phyloP scores from a whole-genome alignment of 768 basidiomycete genomes.

The Leccinum olivaceopallidum region DNA sequence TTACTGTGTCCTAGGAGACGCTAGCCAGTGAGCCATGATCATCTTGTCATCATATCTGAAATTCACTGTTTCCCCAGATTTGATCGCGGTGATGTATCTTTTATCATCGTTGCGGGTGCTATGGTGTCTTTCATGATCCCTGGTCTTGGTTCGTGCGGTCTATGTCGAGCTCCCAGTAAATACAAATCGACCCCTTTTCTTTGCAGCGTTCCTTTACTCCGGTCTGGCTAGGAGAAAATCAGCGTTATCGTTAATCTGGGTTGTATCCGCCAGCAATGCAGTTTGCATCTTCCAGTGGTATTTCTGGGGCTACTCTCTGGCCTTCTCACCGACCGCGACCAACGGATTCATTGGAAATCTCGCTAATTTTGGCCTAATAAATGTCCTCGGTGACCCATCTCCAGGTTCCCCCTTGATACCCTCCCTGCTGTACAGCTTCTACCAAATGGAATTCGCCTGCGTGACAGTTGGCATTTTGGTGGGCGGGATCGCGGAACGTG shows the following conservation, averaged over 20 bases:
- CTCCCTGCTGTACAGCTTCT: slow-evolving; percentile 80
- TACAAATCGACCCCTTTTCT: not conserved
- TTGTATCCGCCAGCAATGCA: slow-evolving; percentile 69
- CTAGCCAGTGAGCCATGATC: slow-evolving; percentile 28
- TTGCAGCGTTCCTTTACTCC: slow-evolving; percentile 68
- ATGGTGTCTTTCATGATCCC: slow-evolving; percentile 81
- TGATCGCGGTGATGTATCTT: slow-evolving; percentile 70
- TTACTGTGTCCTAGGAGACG: slow-evolving; percentile 20
- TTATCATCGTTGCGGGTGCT: slow-evolving; percentile 65
- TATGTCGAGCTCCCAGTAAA: not conserved
- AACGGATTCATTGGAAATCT: slow-evolving; percentile 83
- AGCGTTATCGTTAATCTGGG: slow-evolving; percentile 73
- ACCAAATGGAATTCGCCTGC: slow-evolving; percentile 85
- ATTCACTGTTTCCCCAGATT: slow-evolving; percentile 43
- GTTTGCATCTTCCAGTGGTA: slow-evolving; percentile 82
- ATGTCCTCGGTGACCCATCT: slow-evolving; percentile 70
- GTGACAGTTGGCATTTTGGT: slow-evolving; percentile 77
- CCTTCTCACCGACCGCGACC: slow-evolving; percentile 76
- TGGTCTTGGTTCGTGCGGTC: slow-evolving; percentile 52
- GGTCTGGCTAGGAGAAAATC: slow-evolving; percentile 71
- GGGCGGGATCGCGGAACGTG: slow-evolving; percentile 85
- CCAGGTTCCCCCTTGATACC: slow-evolving; percentile 83
- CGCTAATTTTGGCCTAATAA: slow-evolving; percentile 70
- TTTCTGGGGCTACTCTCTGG: slow-evolving; percentile 81
- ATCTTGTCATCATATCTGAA: not conserved